Evolutionary conservation across 345 rosid genomes (phyloP).

Genomic region (Viola odorata): DNA sequence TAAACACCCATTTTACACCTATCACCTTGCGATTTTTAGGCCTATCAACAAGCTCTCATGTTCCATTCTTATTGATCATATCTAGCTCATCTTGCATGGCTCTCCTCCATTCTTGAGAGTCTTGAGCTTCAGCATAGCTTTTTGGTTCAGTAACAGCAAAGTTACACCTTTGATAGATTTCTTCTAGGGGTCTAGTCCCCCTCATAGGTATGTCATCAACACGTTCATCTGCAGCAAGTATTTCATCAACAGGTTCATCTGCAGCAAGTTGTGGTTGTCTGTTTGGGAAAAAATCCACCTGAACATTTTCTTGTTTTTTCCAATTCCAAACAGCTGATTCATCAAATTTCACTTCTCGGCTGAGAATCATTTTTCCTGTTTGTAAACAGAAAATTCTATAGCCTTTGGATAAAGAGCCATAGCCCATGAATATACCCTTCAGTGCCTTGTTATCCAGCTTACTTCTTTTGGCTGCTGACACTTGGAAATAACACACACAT

Average conservation of each 20-base stretch:
- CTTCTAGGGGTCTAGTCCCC: background rate
- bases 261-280: background rate
- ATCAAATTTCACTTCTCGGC: background rate
- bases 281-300: background rate
- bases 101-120: background rate
- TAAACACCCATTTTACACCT: background rate
- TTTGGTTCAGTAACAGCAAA: background rate
- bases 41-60: background rate
- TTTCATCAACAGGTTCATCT: background rate
- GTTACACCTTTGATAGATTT: background rate
- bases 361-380: background rate
- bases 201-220: too few relatives aligned
- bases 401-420: background rate
- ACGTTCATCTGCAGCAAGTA: background rate
- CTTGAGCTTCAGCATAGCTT: background rate
- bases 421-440: background rate
- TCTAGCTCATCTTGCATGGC: background rate
- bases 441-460: background rate
- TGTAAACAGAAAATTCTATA: background rate
- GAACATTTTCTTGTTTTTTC: background rate
- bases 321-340: background rate
- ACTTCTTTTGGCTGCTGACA: background rate
- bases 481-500: background rate
- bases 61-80: background rate
- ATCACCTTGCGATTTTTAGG: background rate